Conservation (phyloP, 352 stramenopile genomes). For the Aphanomyces astaci region DNA sequence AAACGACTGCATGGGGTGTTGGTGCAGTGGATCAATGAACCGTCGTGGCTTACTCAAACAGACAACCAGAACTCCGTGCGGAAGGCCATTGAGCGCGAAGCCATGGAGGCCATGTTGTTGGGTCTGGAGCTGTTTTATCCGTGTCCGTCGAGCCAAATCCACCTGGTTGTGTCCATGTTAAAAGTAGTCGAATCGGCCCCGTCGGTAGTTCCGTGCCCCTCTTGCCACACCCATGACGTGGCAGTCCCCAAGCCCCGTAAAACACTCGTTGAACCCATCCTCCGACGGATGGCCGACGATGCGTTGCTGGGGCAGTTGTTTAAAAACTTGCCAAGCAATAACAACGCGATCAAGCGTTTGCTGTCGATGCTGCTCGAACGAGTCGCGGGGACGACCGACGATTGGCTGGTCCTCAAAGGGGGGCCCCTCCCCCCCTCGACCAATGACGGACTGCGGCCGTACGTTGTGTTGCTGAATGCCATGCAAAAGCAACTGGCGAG, state of each 20-base stretch:
- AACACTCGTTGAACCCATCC: conserved; percentile 43
- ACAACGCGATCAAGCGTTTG: neutral
- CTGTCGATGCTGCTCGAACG: neutral
- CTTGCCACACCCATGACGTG: neutral
- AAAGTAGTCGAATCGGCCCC: neutral
- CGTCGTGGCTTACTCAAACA: neutral
- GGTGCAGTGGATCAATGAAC: conserved; percentile 4
- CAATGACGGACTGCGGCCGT: conserved; percentile 27
- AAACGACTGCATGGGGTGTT: neutral
- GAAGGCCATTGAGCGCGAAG: conserved; percentile 32
- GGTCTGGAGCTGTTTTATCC: conserved; percentile 86
- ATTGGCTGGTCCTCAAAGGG: neutral
- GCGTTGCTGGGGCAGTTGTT: conserved; percentile 39
- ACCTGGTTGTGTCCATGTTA: conserved; percentile 44
- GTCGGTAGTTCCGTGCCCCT: neutral
- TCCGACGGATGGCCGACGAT: conserved; percentile 66
- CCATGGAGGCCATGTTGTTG: conserved; percentile 55
- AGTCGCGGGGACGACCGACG: neutral
- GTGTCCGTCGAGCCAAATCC: conserved; percentile 51
- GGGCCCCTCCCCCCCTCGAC: conserved; percentile 9
- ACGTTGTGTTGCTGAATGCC: conserved; percentile 26
- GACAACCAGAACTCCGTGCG: conserved; percentile 3
- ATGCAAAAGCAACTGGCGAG: conserved; percentile 68
- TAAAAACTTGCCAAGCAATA: conserved; percentile 19
- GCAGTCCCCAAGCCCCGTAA: conserved; percentile 28